Evolutionary conservation across 2,329 filamentous ascomycete genomes (phyloP).

Genomic region (Coniosporium tulheliwenetii): DNA sequence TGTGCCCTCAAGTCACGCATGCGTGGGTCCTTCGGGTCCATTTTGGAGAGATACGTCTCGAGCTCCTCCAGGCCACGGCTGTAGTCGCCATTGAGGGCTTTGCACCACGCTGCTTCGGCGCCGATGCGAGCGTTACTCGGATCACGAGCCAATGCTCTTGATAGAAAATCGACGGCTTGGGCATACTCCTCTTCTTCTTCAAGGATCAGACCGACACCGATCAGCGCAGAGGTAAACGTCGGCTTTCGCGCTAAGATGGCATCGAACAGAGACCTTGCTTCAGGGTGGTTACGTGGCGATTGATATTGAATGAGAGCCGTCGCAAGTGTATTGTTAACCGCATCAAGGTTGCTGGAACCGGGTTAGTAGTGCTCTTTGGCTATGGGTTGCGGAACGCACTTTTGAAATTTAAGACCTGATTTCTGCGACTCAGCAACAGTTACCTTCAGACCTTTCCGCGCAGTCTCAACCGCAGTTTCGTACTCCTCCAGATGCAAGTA

Average conservation of each 20-base stretch:
- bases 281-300: conserved; percentile 73
- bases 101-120: conserved; percentile 85
- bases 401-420: conserved; percentile 52
- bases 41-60: conserved; percentile 48
- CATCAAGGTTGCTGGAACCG: conserved; percentile 40
- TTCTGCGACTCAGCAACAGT: conserved; percentile 44
- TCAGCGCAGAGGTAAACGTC: conserved; percentile 63
- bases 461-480: conserved; percentile 62
- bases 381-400: conserved; percentile 17
- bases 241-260: conserved; percentile 61
- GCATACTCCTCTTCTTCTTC: conserved; percentile 85
- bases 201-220: conserved; percentile 80
- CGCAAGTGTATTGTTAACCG: conserved; percentile 60
- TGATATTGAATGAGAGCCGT: conserved; percentile 87
- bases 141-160: conserved; percentile 59
- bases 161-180: conserved; percentile 67
- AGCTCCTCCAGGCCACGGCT: conserved; percentile 51
- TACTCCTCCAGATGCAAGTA: conserved; percentile 77
- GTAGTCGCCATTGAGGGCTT: conserved; percentile 67
- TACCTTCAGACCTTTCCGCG: conserved; percentile 55
- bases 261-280: conserved; percentile 78
- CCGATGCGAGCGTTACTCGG: conserved; percentile 60
- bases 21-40: conserved; percentile 46
- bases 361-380: too few relatives aligned
- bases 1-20: conserved; percentile 64